Evolutionary conservation across 2,329 filamentous ascomycete species (phyloP).

Genomic region (Nemania bipapillata): DNA sequence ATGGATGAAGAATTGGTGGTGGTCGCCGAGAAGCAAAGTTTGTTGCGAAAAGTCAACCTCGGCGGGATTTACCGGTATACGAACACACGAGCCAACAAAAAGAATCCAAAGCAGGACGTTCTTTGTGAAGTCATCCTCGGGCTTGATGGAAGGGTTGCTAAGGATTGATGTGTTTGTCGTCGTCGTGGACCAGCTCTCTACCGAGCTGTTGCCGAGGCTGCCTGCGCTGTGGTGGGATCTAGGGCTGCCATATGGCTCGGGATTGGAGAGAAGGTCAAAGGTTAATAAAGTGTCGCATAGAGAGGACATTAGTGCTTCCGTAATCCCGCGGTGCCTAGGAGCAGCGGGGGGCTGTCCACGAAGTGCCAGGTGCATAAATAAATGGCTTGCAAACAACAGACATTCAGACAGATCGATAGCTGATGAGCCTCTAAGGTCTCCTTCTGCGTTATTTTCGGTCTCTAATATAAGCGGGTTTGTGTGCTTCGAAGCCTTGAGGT

Average conservation of each 20-base stretch:
- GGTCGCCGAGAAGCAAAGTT: conserved; percentile 39
- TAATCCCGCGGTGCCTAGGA: conserved; percentile 47
- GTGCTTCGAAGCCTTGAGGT: conserved; percentile 30
- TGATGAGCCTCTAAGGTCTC: conserved; percentile 24
- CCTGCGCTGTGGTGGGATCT: conserved; percentile 35
- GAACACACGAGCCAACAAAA: conserved; percentile 51
- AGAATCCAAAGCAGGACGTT: conserved; percentile 50
- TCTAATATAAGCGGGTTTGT: conserved; percentile 36
- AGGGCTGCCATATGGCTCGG: conserved; percentile 37
- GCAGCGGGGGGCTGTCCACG: conserved; percentile 50
- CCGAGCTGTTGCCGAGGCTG: conserved; percentile 33
- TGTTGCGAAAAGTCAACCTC: conserved; percentile 37
- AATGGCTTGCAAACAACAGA: conserved; percentile 48
- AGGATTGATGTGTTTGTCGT: conserved; percentile 33
- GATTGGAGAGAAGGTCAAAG: conserved; percentile 44
- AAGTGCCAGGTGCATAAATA: conserved; percentile 50
- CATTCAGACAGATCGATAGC: conserved; percentile 48
- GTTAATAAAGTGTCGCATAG: conserved; percentile 45
- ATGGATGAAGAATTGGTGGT: conserved; percentile 49
- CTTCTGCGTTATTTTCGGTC: conserved; percentile 27
- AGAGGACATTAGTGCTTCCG: conserved; percentile 47
- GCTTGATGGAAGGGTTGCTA: conserved; percentile 17
- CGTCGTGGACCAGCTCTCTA: conserved; percentile 36
- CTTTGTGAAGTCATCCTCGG: conserved; percentile 45
- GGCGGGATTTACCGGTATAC: conserved; percentile 35